Base-by-base conservation (phyloP, 371 early-diverging fungal genomes). In the Sporodiniella umbellata region DNA sequence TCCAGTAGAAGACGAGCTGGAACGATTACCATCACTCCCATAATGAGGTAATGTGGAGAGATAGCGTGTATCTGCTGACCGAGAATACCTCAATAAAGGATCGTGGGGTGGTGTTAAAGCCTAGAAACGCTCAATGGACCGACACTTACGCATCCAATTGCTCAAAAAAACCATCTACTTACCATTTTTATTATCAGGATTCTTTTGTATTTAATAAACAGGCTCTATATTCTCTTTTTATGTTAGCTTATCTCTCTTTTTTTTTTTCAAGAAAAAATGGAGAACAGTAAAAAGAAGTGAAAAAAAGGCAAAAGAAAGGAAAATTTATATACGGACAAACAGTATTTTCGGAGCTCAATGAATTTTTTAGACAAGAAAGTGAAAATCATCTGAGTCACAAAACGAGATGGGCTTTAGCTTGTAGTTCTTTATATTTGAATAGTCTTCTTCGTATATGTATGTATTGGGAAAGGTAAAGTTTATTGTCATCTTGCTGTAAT, bases 1-100 rank as follows among this genome's bases (percentile, higher is more conserved):
- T n/a, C 56, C 59, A 28, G 51, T 56, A 3, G 64, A 58, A 22
- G 53, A 57, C 10, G 53, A 53, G 1, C 53, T 56, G 0, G 62
- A 61, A 6, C 51, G 46, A 21, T 55, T 53, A 1, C 56, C 53
- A 30, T 56, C 56, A 22, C 56, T 60, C 14, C 33, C 48, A 44
- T 50, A 54, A 51, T 49, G 48, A 8, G 58, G 53, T 12, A 51
- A 54, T 26, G 40, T 31, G 2, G 51, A 51, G n/a, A 35, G 53
- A 6, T 24, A 35, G 42, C 49, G 56, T 18, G 54, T 52, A 35
- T 61, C 56, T 7, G 45, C 43, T 17, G 62, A 61, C 14, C 33
- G 49, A 45, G 62, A 56, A 26, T 51, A 42, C 33, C 48, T 51
- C 11, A 52, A 24, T 8, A 12, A 22, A 26, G 24, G 30, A 22